These are phyloP conservation scores for Apiospora malaysiana DNA, from an alignment of 2,329 filamentous ascomycete species.

Conservation along the genomic window DNA sequence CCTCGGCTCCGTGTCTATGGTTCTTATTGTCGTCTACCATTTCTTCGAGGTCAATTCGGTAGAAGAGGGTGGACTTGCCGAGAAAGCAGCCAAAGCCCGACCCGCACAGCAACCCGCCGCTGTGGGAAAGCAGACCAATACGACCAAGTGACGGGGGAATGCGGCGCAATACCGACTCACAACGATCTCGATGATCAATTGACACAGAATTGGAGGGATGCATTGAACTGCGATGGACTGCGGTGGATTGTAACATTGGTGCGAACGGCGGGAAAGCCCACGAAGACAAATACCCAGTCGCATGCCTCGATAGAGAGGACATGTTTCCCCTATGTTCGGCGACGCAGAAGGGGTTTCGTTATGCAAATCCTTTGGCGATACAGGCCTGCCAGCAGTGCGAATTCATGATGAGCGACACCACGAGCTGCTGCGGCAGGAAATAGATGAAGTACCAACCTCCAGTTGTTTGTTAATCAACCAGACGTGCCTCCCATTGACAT, in stretches of 20 bases:
- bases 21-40: constrained; percentile 93
- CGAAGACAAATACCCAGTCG: background rate
- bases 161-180: background rate
- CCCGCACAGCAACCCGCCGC: constrained; percentile 33
- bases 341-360: background rate
- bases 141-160: background rate
- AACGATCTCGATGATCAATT: background rate
- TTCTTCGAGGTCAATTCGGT: constrained; percentile 93
- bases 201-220: background rate
- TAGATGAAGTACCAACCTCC: constrained; percentile 1
- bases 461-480: too few relatives aligned
- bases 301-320: background rate
- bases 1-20: constrained; percentile 86
- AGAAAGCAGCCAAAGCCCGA: constrained; percentile 38
- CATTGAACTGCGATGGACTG: background rate
- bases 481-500: background rate
- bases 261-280: background rate
- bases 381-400: background rate
- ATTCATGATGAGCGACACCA: background rate
- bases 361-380: background rate
- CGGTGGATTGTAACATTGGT: background rate
- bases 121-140: constrained; percentile 30
- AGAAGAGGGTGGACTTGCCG: constrained; percentile 35
- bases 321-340: background rate
- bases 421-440: background rate